These are phyloP conservation scores for Globisporangium polare DNA, from an alignment of 352 stramenopile species.

Conservation along the genomic window DNA sequence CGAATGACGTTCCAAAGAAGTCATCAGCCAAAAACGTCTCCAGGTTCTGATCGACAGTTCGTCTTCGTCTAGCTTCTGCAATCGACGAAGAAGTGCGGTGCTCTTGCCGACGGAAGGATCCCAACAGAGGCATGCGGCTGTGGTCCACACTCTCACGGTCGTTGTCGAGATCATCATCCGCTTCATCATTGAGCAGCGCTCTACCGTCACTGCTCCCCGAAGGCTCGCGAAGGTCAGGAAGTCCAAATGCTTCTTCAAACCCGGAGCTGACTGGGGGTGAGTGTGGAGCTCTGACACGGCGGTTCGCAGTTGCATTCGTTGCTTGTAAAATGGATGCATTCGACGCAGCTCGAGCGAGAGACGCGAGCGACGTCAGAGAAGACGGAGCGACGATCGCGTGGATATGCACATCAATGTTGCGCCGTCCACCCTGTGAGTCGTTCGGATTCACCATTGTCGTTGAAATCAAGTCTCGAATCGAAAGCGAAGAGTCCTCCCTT, in stretches of 20 bases:
- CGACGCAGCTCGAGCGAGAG: conserved; percentile 24
- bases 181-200: conserved; percentile 31
- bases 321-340: conserved; percentile 7
- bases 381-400: conserved; percentile 80
- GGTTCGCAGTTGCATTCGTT: conserved; percentile 2
- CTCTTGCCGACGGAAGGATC: conserved; percentile 30
- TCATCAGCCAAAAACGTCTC: conserved; percentile 55
- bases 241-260: conserved; percentile 40
- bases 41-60: conserved; percentile 30
- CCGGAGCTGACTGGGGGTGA: conserved; percentile 21
- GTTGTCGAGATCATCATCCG: conserved; percentile 17
- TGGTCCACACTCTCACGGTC: conserved; percentile 39
- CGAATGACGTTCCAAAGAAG: conserved; percentile 65
- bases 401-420: conserved; percentile 86
- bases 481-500: conserved; percentile 40
- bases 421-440: conserved; percentile 33
- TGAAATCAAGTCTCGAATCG: conserved; percentile 63
- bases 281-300: conserved; percentile 16
- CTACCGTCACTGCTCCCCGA: conserved; percentile 18
- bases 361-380: conserved; percentile 63
- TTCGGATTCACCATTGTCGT: conserved; percentile 23
- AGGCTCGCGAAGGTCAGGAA: conserved; percentile 25
- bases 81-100: conserved; percentile 17
- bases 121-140: conserved; percentile 55
- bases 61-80: conserved; percentile 20